phyloP scores from a whole-genome alignment of 1,284 basidiomycete genomes.

The Meripilus lineatus region DNA sequence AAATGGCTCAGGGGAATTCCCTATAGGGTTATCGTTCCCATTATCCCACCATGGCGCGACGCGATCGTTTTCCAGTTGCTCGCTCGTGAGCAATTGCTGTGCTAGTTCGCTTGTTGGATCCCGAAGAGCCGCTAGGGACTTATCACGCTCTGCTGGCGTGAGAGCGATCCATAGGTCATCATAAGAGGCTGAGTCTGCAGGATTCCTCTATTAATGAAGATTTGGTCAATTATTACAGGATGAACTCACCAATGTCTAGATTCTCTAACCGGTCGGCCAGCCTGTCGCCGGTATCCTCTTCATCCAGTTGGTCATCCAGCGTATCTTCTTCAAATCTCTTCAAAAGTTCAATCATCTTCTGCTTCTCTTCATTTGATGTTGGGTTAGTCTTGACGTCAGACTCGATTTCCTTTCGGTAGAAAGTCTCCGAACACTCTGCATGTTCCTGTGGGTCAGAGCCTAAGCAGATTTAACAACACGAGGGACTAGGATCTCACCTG shows the following conservation, averaged over 20 bases:
- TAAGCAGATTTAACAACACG: too few relatives aligned
- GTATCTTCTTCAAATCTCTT: slow-evolving; percentile 65
- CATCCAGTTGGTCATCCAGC: slow-evolving; percentile 35
- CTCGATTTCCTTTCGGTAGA: slow-evolving; percentile 70
- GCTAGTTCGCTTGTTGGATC: slow-evolving; percentile 56
- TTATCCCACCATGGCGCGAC: slow-evolving; percentile 26
- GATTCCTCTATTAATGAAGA: slow-evolving; percentile 1
- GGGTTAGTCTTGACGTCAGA: slow-evolving; percentile 51
- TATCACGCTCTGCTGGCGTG: slow-evolving; percentile 49
- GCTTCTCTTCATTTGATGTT: slow-evolving; percentile 47
- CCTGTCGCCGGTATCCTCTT: slow-evolving; percentile 39
- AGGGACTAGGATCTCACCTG: too few relatives aligned
- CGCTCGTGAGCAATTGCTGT: slow-evolving; percentile 53
- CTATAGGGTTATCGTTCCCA: slow-evolving; percentile 4
- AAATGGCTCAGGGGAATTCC: too few relatives aligned
- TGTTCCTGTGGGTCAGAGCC: too few relatives aligned
- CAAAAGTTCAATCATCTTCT: slow-evolving; percentile 63
- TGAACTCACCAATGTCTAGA: slow-evolving; percentile 67
- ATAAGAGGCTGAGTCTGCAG: slow-evolving; percentile 45
- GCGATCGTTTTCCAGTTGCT: slow-evolving; percentile 36
- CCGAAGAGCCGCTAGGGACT: slow-evolving; percentile 51
- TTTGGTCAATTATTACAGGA: not conserved
- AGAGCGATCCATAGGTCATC: slow-evolving; percentile 62
- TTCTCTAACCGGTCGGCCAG: slow-evolving; percentile 48
- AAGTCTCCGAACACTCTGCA: slow-evolving; percentile 66